Evolutionary conservation across 1,284 basidiomycete genomes (phyloP).

Genomic region (Cryptococcus amylolentus): DNA sequence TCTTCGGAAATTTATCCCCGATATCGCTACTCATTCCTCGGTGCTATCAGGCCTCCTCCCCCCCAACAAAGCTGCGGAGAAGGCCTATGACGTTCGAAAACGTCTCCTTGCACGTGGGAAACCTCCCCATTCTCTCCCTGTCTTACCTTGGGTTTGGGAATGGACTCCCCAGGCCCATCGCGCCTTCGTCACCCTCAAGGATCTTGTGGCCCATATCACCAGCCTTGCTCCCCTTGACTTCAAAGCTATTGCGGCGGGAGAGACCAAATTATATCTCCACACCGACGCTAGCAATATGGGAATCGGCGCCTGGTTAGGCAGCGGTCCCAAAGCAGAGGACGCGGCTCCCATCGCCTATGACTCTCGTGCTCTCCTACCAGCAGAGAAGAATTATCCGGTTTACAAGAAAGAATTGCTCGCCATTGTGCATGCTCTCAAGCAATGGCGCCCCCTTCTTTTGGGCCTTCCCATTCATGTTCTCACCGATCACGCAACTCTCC

Average conservation of each 20-base stretch:
- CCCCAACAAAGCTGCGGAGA: not conserved
- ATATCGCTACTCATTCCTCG: not conserved
- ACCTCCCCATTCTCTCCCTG: no score
- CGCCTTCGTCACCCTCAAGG: not conserved
- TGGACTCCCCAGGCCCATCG: not conserved
- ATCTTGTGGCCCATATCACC: not conserved
- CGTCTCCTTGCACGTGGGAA: no score
- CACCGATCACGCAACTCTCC: not conserved
- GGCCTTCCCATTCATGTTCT: not conserved
- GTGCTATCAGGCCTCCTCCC: not conserved
- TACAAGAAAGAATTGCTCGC: not conserved
- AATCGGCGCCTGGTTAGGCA: not conserved
- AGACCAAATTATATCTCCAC: not conserved
- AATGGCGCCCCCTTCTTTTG: not conserved
- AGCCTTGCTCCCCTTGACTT: not conserved
- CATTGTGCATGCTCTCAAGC: not conserved
- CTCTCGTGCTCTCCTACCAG: not conserved
- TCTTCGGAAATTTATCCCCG: not conserved
- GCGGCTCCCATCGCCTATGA: not conserved
- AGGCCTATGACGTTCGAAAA: not conserved
- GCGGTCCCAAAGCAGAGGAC: not conserved
- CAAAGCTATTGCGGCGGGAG: not conserved
- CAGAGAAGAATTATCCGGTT: not conserved
- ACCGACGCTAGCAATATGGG: slow-evolving; percentile 1
- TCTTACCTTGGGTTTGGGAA: not conserved